Conservation (phyloP, 2,329 filamentous ascomycete genomes). For the Cladosporium oxysporum region DNA sequence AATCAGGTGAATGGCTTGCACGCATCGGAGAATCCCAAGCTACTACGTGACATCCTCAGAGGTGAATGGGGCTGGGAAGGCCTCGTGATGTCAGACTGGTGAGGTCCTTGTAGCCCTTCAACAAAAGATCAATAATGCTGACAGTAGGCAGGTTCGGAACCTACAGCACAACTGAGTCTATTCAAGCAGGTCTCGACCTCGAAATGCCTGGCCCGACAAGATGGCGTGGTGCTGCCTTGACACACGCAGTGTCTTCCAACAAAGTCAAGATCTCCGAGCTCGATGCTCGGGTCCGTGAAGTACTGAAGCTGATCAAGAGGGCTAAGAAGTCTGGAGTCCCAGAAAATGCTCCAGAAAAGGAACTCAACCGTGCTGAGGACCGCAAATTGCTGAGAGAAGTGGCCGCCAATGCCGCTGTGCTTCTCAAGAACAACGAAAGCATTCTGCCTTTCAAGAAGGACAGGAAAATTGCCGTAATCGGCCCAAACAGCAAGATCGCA, state of each 20-base stretch:
- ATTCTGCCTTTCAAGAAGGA: constrained; percentile 50
- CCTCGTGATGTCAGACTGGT: constrained; percentile 69
- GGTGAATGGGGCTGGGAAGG: constrained; percentile 67
- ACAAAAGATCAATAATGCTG: not conserved
- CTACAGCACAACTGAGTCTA: constrained; percentile 65
- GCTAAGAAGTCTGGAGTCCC: constrained; percentile 21
- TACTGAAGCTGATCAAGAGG: constrained; percentile 59
- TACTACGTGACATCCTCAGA: constrained; percentile 68
- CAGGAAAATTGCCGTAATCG: constrained; percentile 71
- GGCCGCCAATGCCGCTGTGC: constrained; percentile 33
- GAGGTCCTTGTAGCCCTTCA: constrained; percentile 50
- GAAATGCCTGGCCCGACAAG: constrained; percentile 67
- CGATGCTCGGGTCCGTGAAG: constrained; percentile 60
- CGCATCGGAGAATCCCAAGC: constrained; percentile 63
- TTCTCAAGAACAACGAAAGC: constrained; percentile 67
- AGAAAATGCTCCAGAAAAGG: constrained; percentile 31
- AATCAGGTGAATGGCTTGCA: constrained; percentile 73
- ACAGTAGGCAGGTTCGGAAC: constrained; percentile 56
- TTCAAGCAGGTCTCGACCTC: constrained; percentile 78
- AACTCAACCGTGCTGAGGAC: constrained; percentile 35
- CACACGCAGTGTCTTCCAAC: constrained; percentile 24
- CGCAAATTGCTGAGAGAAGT: constrained; percentile 33
- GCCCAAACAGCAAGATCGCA: constrained; percentile 71
- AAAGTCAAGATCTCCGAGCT: constrained; percentile 41
- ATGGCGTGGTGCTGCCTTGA: constrained; percentile 23